Percentiles rank a stretch among this genome's conserved stretches.
Evolutionary conservation across 225 moss, liverwort and hornwort species (phyloP).

Genomic region (Antitrichia curtipendula): DNA sequence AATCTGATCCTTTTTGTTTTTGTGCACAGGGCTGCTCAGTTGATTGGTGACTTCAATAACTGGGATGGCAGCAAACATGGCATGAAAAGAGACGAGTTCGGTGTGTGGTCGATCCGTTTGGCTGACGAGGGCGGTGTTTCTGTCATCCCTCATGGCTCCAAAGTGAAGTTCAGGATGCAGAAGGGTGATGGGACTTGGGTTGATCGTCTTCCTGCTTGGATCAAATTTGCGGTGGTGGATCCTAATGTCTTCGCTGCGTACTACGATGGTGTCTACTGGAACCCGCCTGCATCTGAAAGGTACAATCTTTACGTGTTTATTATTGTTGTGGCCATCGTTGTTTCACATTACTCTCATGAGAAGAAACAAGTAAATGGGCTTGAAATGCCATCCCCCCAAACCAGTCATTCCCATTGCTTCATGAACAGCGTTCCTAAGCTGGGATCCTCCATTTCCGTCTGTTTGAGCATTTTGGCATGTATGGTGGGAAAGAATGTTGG

Average conservation of each 20-base stretch:
- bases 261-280: slow-evolving; percentile 89
- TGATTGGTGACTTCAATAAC: slow-evolving; percentile 87
- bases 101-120: slow-evolving; percentile 77
- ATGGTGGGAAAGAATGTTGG: not conserved
- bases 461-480: not conserved
- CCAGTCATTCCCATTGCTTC: not conserved
- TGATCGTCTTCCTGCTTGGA: slow-evolving; percentile 91
- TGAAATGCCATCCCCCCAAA: not conserved
- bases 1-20: not conserved
- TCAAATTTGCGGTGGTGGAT: slow-evolving; percentile 76
- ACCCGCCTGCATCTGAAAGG: slow-evolving; percentile 80
- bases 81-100: slow-evolving; percentile 78
- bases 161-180: slow-evolving; percentile 75
- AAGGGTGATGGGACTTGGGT: slow-evolving; percentile 77
- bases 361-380: not conserved
- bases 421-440: not conserved
- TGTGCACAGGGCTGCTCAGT: slow-evolving; percentile 57
- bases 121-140: slow-evolving; percentile 60
- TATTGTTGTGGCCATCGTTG: not conserved
- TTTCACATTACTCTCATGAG: not conserved
- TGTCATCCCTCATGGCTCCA: slow-evolving; percentile 73
- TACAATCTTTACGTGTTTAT: not conserved
- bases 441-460: not conserved
- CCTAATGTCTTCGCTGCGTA: slow-evolving; percentile 63
- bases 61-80: slow-evolving; percentile 65